phyloP scores from a whole-genome alignment of 179 eudicot species.

The Actinidia arguta region DNA sequence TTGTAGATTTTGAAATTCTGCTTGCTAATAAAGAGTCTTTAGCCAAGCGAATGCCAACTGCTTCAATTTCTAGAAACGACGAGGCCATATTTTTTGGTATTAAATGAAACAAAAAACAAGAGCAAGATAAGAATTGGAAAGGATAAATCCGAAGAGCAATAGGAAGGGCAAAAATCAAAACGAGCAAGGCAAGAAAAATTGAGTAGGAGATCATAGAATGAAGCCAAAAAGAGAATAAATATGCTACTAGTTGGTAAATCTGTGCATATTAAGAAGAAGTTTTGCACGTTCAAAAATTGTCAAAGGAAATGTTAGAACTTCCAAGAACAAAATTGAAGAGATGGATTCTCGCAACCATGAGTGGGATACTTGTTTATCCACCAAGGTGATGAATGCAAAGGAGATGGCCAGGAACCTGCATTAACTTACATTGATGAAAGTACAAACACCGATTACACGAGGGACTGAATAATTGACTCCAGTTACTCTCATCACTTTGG shows the following conservation, averaged over 20 bases:
- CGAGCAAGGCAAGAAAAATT: not conserved
- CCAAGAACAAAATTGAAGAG: not conserved
- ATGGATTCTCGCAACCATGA: not conserved
- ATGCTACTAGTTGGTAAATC: slow-evolving; percentile 7
- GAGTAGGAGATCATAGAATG: too few species aligned
- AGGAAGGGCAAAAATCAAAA: not conserved
- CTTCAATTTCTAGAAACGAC: not conserved
- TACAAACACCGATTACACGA: not conserved
- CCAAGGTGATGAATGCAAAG: not conserved
- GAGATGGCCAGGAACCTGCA: not conserved
- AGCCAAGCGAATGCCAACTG: not conserved
- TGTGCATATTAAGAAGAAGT: not conserved
- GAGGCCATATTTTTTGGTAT: not conserved
- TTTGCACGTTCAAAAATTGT: not conserved
- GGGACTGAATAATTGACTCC: slow-evolving; percentile 16
- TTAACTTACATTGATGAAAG: not conserved
- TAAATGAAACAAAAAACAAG: not conserved
- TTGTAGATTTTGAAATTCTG: slow-evolving; percentile 20
- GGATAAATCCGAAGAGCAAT: not conserved
- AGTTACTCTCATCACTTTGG: slow-evolving; percentile 13
- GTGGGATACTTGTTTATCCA: slow-evolving; percentile 25
- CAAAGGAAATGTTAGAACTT: slow-evolving; percentile 19
- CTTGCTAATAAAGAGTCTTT: slow-evolving; percentile 5
- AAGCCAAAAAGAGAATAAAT: too few species aligned
- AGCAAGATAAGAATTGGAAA: not conserved